Base-by-base conservation (phyloP, 179 eudicot genomes). In the Carnegiea gigantea region DNA sequence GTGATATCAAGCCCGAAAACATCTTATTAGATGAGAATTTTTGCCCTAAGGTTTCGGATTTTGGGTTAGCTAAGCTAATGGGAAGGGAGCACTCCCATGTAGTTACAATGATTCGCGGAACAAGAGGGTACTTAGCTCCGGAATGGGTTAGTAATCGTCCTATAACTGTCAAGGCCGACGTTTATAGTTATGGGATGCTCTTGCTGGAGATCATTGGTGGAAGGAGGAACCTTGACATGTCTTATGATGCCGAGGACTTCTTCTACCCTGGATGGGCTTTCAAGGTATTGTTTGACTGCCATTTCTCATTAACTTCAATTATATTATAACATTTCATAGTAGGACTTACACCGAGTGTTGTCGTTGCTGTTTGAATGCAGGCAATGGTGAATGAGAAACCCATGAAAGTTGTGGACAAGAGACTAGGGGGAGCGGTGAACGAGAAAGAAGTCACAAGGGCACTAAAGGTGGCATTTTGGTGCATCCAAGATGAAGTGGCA, bases 71-170 rank as follows among this genome's bases (percentile, higher is more conserved):
- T 4, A 95, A 95, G 78, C 38, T 95, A 81, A 93, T 95, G 97
- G 91, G 91, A 26, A 86, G 97, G 86, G 98, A 93, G 65, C 93
- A 92, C 77, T 91, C 97, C 2, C 97, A 91, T 46, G 98, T 93
- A 2, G 93, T 93, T 40, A 93, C 98, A 10, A 93, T 92, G 98
- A 86, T 95, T 74, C 87, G 98, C 83, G 98, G 98, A 60, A 95
- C 98, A n/a, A 87, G 98, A 82, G 98, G 98, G 23, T 95, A 95
- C 84, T 91, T 95, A 54, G 98, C 98, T 11, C 98, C 98, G 0
- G 98, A 95, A 73, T 93, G 98, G 98, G 86, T 95, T n/a, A 93
- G 95, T 79, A 95, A 93, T 77, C 92, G 98, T 23, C 94, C 97
- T 24, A 88, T 95, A 21, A 95, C 98, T 0, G 98, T 93, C 3